These are phyloP conservation scores for Acanthamoeba lenticulata DNA, from an alignment of 208 protist genomes.

Conservation along the genomic window DNA sequence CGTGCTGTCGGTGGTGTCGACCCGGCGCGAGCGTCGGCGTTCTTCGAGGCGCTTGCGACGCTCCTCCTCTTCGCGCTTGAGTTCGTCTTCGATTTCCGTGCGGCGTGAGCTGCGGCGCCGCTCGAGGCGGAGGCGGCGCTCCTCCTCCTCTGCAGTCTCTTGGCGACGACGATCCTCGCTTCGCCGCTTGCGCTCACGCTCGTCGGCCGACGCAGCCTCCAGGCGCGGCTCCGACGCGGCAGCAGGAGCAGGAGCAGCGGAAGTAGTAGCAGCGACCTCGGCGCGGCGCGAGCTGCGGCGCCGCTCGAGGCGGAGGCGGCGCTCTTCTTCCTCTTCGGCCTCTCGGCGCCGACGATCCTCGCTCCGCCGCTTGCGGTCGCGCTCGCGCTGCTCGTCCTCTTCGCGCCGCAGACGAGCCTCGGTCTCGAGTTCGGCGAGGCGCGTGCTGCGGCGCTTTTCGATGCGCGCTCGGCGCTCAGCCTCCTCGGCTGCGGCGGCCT, in stretches of 20 bases:
- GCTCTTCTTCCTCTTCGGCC: not conserved
- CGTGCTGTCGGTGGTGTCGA: not conserved
- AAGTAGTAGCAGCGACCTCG: too few species aligned
- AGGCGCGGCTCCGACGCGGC: too few species aligned
- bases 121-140: not conserved
- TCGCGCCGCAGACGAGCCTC: too few species aligned
- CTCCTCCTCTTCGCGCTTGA: not conserved
- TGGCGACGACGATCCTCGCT: not conserved
- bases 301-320: not conserved
- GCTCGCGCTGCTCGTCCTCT: not conserved
- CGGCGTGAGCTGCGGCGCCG: not conserved
- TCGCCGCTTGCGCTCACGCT: not conserved
- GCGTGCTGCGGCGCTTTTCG: too few species aligned
- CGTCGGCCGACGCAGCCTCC: too few species aligned
- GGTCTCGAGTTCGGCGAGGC: too few species aligned
- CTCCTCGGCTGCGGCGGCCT: not conserved
- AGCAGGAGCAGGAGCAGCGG: too few species aligned
- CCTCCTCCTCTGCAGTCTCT: not conserved
- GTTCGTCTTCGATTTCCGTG: not conserved
- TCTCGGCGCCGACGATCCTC: not conserved
- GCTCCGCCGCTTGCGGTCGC: not conserved
- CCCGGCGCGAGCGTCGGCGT: not conserved
- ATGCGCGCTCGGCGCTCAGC: too few species aligned
- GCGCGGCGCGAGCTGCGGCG: not conserved
- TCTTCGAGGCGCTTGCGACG: not conserved